Evolutionary conservation across 1,284 basidiomycete species (phyloP).

Genomic region (Ceratobasidium sp.): DNA sequence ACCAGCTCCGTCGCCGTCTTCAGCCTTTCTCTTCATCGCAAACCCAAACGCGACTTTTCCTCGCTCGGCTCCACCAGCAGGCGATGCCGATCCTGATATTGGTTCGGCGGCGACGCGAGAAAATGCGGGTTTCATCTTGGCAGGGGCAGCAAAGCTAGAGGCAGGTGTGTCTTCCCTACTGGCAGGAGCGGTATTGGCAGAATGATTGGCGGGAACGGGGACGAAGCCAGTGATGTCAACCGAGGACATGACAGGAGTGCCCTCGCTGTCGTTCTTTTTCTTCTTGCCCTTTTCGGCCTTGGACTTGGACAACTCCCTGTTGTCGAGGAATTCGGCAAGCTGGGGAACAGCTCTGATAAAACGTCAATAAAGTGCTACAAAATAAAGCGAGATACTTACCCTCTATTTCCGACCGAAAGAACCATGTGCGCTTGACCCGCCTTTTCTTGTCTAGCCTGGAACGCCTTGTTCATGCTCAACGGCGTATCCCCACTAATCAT

Average conservation of each 20-base stretch:
- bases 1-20: conserved; percentile 61
- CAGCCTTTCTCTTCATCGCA: conserved; percentile 80
- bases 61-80: conserved; percentile 70
- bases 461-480: conserved; percentile 90
- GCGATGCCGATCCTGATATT: conserved; percentile 57
- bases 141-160: conserved; percentile 68
- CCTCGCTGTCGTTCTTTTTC: conserved; percentile 77
- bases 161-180: conserved; percentile 63
- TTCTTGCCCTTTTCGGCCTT: conserved; percentile 80
- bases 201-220: conserved; percentile 68
- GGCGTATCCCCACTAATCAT: conserved; percentile 95
- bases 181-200: conserved; percentile 61
- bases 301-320: conserved; percentile 76
- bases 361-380: conserved; percentile 47
- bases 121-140: conserved; percentile 72
- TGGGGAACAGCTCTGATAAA: conserved; percentile 79
- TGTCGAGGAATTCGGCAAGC: conserved; percentile 79
- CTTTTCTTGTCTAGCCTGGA: conserved; percentile 90
- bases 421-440: conserved; percentile 95
- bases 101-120: conserved; percentile 72
- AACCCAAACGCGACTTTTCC: conserved; percentile 81
- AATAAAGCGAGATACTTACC: conserved; percentile 65
- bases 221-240: conserved; percentile 73
- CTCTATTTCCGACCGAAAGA: conserved; percentile 91
- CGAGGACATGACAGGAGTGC: conserved; percentile 60